A percentile compares a stretch with the other conserved stretches of the same genome.
Evolutionary conservation across 345 rosid genomes (phyloP).

Genomic region (Corchorus olitorius): DNA sequence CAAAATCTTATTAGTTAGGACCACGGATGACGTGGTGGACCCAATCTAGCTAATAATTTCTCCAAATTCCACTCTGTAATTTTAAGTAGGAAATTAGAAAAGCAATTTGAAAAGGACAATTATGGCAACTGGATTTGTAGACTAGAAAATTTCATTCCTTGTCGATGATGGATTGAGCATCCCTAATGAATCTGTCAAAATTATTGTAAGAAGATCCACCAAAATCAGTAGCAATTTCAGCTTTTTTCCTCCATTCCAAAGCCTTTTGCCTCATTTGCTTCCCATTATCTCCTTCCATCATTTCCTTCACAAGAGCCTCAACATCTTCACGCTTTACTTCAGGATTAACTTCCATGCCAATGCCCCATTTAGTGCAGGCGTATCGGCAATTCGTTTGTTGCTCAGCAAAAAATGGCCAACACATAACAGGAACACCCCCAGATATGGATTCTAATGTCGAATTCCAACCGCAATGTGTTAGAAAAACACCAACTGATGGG

Average conservation of each 20-base stretch:
- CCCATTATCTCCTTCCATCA: slow-evolving; percentile 20
- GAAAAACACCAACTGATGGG: slow-evolving; percentile 23
- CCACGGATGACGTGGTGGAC: too few relatives aligned
- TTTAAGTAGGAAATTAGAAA: too few relatives aligned
- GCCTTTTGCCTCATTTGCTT: slow-evolving; percentile 21
- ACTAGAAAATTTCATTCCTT: not conserved
- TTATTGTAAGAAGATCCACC: slow-evolving; percentile 6
- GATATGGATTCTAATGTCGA: slow-evolving; percentile 18
- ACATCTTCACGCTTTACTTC: slow-evolving; percentile 27
- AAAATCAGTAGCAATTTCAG: not conserved
- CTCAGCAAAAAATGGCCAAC: slow-evolving; percentile 35
- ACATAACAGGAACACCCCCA: slow-evolving; percentile 19
- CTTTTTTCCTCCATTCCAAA: slow-evolving; percentile 16
- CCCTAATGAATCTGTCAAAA: slow-evolving; percentile 17
- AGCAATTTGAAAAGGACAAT: too few relatives aligned
- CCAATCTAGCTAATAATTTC: too few relatives aligned
- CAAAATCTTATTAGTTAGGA: too few relatives aligned
- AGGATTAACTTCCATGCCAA: slow-evolving; percentile 26
- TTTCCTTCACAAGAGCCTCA: slow-evolving; percentile 7
- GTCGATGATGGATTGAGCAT: not conserved
- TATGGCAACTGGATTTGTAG: too few relatives aligned
- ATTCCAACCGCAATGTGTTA: slow-evolving; percentile 33
- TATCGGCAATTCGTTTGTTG: slow-evolving; percentile 34
- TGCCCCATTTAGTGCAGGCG: slow-evolving; percentile 29
- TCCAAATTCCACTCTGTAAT: too few relatives aligned